These are phyloP conservation scores for Allantophomopsis lycopodina DNA, from an alignment of 2,329 filamentous ascomycete genomes.

Conservation along the genomic window DNA sequence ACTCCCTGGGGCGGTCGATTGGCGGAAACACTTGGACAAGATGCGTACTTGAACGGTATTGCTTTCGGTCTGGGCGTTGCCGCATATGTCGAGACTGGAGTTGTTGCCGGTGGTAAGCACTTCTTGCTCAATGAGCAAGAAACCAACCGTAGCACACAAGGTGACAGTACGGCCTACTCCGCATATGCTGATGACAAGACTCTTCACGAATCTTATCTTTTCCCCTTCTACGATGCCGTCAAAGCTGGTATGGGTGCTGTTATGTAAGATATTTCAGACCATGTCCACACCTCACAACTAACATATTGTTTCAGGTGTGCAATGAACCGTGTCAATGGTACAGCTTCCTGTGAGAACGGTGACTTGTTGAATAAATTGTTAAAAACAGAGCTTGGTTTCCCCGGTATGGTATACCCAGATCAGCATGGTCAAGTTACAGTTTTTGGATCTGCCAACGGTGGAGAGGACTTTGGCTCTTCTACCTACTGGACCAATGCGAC, in stretches of 20 bases:
- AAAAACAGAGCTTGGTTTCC: slow-evolving; percentile 70
- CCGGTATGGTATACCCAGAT: slow-evolving; percentile 69
- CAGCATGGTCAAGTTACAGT: slow-evolving; percentile 55
- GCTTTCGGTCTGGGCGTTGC: slow-evolving; percentile 6
- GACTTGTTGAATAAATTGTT: slow-evolving; percentile 62
- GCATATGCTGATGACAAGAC: slow-evolving; percentile 11
- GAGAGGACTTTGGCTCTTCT: slow-evolving; percentile 53
- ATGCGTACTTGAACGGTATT: slow-evolving; percentile 9
- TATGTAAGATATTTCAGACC: slow-evolving; percentile 6
- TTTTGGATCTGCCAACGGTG: slow-evolving; percentile 44
- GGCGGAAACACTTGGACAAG: slow-evolving; percentile 6
- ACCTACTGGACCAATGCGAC: slow-evolving; percentile 6
- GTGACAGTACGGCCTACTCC: neutral
- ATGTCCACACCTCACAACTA: neutral
- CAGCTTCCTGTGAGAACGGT: slow-evolving; percentile 66
- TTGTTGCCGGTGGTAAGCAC: slow-evolving; percentile 8
- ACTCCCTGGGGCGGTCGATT: slow-evolving; percentile 2
- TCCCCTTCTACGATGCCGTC: slow-evolving; percentile 43
- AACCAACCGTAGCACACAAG: slow-evolving; percentile 4
- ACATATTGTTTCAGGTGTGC: slow-evolving; percentile 2
- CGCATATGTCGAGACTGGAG: slow-evolving; percentile 6
- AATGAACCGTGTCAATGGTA: slow-evolving; percentile 72
- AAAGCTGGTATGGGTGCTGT: slow-evolving; percentile 59
- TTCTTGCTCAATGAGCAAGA: slow-evolving; percentile 11
- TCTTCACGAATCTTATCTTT: slow-evolving; percentile 28